phyloP scores from a whole-genome alignment of 2,329 filamentous ascomycete genomes.

The Zymoseptoria brevis region DNA sequence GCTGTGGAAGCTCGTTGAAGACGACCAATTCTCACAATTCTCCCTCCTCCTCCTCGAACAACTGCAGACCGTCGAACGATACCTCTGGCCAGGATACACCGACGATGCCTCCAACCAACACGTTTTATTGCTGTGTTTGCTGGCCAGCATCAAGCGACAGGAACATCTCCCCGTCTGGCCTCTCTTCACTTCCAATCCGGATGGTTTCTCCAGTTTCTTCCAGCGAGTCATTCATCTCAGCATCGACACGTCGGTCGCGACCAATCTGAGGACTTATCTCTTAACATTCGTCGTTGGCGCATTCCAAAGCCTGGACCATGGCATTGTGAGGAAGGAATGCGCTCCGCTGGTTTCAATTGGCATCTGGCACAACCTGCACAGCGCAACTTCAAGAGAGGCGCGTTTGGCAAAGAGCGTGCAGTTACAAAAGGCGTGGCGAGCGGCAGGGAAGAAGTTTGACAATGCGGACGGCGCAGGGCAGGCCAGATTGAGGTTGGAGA shows the following conservation, averaged over 20 bases:
- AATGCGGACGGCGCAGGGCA: slow-evolving; percentile 73
- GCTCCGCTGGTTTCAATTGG: slow-evolving; percentile 89
- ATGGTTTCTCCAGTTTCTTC: slow-evolving; percentile 83
- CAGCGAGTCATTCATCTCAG: slow-evolving; percentile 82
- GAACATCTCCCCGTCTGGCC: slow-evolving; percentile 85
- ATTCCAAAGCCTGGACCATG: slow-evolving; percentile 87
- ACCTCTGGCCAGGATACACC: slow-evolving; percentile 88
- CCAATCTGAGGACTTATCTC: slow-evolving; percentile 61
- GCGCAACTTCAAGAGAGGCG: slow-evolving; percentile 63
- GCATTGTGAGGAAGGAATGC: slow-evolving; percentile 88
- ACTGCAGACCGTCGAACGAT: slow-evolving; percentile 83
- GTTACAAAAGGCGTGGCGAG: slow-evolving; percentile 83
- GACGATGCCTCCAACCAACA: slow-evolving; percentile 79
- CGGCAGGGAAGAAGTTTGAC: slow-evolving; percentile 77
- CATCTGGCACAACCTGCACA: slow-evolving; percentile 89
- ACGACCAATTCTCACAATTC: slow-evolving; percentile 67
- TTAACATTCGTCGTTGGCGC: slow-evolving; percentile 82
- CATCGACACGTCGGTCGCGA: slow-evolving; percentile 45
- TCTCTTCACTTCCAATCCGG: slow-evolving; percentile 66
- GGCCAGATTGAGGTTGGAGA: slow-evolving; percentile 76
- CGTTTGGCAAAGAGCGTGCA: slow-evolving; percentile 66
- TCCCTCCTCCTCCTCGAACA: slow-evolving; percentile 79
- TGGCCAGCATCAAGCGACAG: slow-evolving; percentile 79
- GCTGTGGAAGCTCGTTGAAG: slow-evolving; percentile 83
- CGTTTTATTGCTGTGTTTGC: slow-evolving; percentile 74